A percentile compares a stretch with the other conserved stretches of the same genome.
These are phyloP conservation scores for Eustoma russellianum DNA, from an alignment of 257 asterid species.

Conservation along the genomic window DNA sequence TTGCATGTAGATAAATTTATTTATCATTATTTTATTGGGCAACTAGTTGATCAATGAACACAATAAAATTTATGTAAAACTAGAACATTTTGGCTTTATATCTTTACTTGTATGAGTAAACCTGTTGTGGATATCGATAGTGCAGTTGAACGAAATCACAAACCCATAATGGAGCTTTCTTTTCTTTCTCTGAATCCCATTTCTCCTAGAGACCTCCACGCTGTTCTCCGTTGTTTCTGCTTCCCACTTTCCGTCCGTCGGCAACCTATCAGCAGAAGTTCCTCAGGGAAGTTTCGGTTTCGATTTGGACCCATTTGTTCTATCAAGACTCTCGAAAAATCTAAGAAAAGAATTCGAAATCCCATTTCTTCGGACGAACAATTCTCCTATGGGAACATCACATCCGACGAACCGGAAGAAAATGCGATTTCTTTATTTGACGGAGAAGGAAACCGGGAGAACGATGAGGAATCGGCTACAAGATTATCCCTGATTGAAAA, in stretches of 20 bases:
- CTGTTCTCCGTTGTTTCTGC: neutral
- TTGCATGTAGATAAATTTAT: too few relatives aligned
- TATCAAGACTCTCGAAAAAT: neutral
- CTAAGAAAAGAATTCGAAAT: neutral
- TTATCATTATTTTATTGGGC: too few relatives aligned
- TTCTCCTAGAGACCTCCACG: neutral
- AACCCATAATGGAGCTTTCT: constrained; percentile 5
- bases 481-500: constrained; percentile 63
- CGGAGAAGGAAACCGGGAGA: constrained; percentile 19
- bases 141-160: too few relatives aligned
- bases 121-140: too few relatives aligned
- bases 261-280: constrained; percentile 5
- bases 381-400: neutral
- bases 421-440: constrained; percentile 9
- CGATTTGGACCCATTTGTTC: neutral
- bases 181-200: constrained; percentile 2
- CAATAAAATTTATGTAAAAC: too few relatives aligned
- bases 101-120: too few relatives aligned
- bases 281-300: neutral
- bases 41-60: too few relatives aligned
- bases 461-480: constrained; percentile 32
- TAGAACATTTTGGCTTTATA: too few relatives aligned
- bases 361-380: neutral
- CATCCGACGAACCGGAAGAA: constrained; percentile 2
- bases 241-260: neutral